Evolutionary conservation across 176 grass and related monocot genomes (phyloP).

Genomic region (Cocos nucifera): DNA sequence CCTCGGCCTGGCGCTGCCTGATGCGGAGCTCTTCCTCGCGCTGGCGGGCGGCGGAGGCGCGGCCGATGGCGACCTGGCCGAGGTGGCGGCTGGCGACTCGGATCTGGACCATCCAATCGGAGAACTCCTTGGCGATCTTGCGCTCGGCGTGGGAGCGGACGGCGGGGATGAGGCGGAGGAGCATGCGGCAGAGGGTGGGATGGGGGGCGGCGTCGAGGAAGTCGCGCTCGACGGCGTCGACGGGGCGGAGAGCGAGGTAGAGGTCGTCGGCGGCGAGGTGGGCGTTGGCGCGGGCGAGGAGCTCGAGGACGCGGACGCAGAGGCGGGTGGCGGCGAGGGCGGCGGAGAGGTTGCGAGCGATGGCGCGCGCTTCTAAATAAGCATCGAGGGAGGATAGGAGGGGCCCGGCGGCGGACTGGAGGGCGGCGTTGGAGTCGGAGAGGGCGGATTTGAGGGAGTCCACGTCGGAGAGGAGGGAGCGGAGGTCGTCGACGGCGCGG

Average conservation of each 20-base stretch:
- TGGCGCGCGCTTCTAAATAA: conserved; percentile 59
- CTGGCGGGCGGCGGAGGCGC: conserved; percentile 74
- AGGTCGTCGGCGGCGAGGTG: conserved; percentile 60
- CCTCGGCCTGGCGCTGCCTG: conserved; percentile 53
- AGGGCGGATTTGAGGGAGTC: conserved; percentile 82
- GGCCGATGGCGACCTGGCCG: conserved; percentile 85
- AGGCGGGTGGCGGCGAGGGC: conserved; percentile 54
- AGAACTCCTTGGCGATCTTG: conserved; percentile 85
- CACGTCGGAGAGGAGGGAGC: conserved; percentile 87
- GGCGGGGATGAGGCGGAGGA: conserved; percentile 59
- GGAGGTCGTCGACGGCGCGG: conserved; percentile 86
- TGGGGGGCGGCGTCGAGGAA: conserved; percentile 46
- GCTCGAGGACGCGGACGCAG: conserved; percentile 62
- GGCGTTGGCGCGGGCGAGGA: conserved; percentile 66
- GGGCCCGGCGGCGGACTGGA: conserved; percentile 65
- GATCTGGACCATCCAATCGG: conserved; percentile 96
- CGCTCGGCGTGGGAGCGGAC: conserved; percentile 74
- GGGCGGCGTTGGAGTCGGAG: conserved; percentile 53
- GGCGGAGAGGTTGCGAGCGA: conserved; percentile 57
- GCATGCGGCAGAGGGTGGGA: conserved; percentile 72
- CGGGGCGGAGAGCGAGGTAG: conserved; percentile 82
- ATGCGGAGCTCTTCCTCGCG: conserved; percentile 89
- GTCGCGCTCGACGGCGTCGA: conserved; percentile 72
- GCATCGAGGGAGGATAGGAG: conserved; percentile 72
- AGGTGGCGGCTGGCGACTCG: conserved; percentile 81